These are phyloP conservation scores for Lasiosphaeria hispida DNA, from an alignment of 495 filamentous ascomycete genomes.

Conservation along the genomic window DNA sequence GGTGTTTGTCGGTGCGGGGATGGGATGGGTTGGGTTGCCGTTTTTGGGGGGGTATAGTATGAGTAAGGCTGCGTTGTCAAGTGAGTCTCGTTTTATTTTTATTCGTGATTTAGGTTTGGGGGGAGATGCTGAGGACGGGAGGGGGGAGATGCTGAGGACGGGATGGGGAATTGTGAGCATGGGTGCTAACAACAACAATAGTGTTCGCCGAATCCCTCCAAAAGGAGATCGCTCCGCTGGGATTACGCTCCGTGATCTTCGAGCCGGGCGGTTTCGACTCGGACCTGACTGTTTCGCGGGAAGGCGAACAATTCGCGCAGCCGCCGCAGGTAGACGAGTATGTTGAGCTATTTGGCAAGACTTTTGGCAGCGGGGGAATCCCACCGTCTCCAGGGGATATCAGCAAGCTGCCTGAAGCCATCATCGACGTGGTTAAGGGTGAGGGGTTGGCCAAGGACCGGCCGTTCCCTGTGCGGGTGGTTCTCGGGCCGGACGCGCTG, in stretches of 20 bases:
- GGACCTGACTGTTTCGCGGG: not conserved
- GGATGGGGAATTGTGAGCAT: not conserved
- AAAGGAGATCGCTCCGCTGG: conserved; percentile 19
- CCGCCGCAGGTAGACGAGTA: conserved; percentile 19
- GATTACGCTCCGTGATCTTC: conserved; percentile 20
- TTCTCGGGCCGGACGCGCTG: conserved; percentile 16
- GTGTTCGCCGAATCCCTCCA: conserved; percentile 24
- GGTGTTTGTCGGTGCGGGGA: conserved; percentile 20
- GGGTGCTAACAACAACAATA: not conserved
- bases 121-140: too few relatives aligned
- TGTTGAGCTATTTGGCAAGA: conserved; percentile 8
- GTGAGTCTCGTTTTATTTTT: too few relatives aligned
- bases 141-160: not conserved
- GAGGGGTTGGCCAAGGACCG: conserved; percentile 13
- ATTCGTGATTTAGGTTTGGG: too few relatives aligned
- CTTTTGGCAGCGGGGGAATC: conserved; percentile 5
- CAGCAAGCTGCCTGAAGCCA: conserved; percentile 17
- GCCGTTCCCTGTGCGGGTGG: conserved; percentile 13
- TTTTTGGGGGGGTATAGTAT: conserved; percentile 15
- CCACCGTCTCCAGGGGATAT: conserved; percentile 18
- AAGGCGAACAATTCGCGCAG: not conserved
- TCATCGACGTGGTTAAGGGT: conserved; percentile 21
- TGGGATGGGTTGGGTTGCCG: conserved; percentile 18
- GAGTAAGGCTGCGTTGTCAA: conserved; percentile 22
- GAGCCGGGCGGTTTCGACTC: conserved; percentile 24